Evolutionary conservation across 108 stramenopile species (phyloP).

Genomic region (Cylindrotheca fusiformis): DNA sequence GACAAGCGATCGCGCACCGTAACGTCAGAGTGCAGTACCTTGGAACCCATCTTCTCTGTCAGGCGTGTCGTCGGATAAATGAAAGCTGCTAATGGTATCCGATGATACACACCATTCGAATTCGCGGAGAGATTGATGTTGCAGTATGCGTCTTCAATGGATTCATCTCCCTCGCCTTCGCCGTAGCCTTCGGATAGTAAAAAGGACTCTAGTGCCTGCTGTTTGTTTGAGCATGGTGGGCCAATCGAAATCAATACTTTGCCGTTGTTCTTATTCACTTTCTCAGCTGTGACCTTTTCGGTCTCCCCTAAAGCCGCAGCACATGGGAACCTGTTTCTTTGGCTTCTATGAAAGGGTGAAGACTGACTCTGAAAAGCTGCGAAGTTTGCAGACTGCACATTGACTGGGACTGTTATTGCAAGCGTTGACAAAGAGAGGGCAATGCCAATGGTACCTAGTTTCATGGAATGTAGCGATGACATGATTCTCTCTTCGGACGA

Average conservation of each 20-base stretch:
- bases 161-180: too few species aligned
- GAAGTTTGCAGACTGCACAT: too few species aligned
- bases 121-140: not conserved
- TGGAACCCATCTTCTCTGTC: not conserved
- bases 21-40: not conserved
- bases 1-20: conserved; percentile 4
- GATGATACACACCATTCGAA: conserved; percentile 4
- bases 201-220: not conserved
- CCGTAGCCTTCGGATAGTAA: not conserved
- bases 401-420: too few species aligned
- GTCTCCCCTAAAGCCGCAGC: not conserved
- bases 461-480: too few species aligned
- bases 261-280: not conserved
- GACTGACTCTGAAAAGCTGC: too few species aligned
- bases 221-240: not conserved
- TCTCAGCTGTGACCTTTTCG: not conserved
- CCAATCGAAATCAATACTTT: not conserved
- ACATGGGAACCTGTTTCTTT: too few species aligned
- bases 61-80: conserved; percentile 1
- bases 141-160: not conserved
- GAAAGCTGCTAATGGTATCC: not conserved
- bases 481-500: too few species aligned
- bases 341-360: too few species aligned
- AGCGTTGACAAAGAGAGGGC: too few species aligned
- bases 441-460: too few species aligned